Evolutionary conservation across 805 yeast genomes (phyloP).

Genomic region (Lipomyces mesembrius): DNA sequence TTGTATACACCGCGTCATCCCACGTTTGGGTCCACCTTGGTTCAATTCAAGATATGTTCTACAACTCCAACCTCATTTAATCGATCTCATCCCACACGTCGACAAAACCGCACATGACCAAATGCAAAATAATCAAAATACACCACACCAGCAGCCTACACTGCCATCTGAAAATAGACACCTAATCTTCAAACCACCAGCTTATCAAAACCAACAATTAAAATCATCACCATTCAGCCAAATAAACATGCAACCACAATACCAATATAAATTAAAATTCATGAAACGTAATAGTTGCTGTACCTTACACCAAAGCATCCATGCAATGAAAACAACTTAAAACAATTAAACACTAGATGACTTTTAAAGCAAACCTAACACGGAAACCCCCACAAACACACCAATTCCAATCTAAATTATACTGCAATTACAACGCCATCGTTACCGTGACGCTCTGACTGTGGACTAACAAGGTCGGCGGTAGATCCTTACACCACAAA

Average conservation of each 20-base stretch:
- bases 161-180: neutral
- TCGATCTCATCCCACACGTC: too few relatives aligned
- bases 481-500: conserved; percentile 78
- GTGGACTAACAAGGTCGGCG: conserved; percentile 81
- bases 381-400: neutral
- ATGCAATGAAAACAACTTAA: neutral
- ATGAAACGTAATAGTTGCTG: neutral
- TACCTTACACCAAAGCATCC: neutral
- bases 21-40: too few relatives aligned
- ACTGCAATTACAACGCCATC: conserved; percentile 65
- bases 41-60: too few relatives aligned
- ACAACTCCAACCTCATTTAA: too few relatives aligned
- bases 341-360: neutral
- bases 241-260: neutral
- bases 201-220: neutral
- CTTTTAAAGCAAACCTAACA: neutral
- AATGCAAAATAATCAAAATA: neutral
- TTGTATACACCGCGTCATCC: too few relatives aligned
- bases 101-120: neutral
- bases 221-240: neutral
- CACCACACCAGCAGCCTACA: neutral
- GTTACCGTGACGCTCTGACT: conserved; percentile 97
- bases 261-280: neutral
- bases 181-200: neutral
- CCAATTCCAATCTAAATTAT: neutral